Evolutionary conservation across 2,329 filamentous ascomycete species (phyloP).

Genomic region (Fusarium hainanense): DNA sequence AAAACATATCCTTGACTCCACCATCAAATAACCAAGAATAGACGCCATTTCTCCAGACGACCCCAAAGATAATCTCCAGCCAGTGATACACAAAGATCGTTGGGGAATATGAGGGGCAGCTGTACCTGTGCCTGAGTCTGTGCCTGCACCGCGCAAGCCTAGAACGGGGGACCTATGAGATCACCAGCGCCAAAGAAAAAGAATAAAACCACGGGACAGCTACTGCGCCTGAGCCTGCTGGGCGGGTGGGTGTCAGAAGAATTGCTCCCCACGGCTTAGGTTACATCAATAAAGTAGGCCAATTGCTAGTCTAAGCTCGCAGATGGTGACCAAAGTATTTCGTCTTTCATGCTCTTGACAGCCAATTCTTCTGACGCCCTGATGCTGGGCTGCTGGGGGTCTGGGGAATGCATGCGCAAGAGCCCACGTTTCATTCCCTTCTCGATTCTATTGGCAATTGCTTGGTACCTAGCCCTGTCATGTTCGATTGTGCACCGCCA

Average conservation of each 20-base stretch:
- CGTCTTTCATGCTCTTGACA: not conserved
- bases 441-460: constrained; percentile 11
- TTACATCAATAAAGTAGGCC: not conserved
- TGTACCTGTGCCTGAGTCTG: constrained; percentile 12
- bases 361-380: not conserved
- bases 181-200: constrained; percentile 23
- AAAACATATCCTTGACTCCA: not conserved
- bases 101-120: constrained; percentile 26
- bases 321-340: not conserved
- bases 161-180: constrained; percentile 31
- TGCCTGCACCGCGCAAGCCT: constrained; percentile 19
- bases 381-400: not conserved
- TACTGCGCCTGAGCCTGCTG: not conserved
- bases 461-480: constrained; percentile 15
- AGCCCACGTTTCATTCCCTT: constrained; percentile 29
- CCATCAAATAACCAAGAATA: constrained; percentile 4
- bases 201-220: constrained; percentile 11
- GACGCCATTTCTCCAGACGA: constrained; percentile 16
- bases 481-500: constrained; percentile 27
- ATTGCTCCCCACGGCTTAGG: not conserved
- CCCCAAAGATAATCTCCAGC: constrained; percentile 22
- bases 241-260: not conserved
- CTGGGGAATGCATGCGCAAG: constrained; percentile 17
- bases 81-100: constrained; percentile 35
- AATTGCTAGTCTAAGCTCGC: not conserved